phyloP scores from a whole-genome alignment of 2,329 filamentous ascomycete species.

The Zymoseptoria ardabiliae region DNA sequence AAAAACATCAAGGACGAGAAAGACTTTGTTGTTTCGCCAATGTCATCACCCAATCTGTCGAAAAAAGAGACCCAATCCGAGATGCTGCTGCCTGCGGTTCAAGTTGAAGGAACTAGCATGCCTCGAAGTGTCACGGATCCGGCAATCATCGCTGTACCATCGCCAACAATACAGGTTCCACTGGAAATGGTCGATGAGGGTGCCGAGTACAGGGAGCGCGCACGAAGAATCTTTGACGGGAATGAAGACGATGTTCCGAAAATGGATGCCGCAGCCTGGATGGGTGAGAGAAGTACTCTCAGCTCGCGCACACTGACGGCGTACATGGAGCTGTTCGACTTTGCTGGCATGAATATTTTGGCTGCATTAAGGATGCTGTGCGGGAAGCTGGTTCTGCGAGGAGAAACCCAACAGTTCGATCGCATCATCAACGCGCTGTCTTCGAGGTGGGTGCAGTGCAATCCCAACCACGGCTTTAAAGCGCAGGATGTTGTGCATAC shows the following conservation, averaged over 20 bases:
- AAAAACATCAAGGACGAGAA: too few species aligned
- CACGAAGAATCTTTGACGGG: constrained; percentile 75
- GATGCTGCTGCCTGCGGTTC: constrained; percentile 31
- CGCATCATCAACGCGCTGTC: constrained; percentile 87
- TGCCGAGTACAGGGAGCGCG: constrained; percentile 67
- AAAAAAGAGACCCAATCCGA: constrained; percentile 12
- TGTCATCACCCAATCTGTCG: constrained; percentile 1
- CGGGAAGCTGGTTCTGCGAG: constrained; percentile 70
- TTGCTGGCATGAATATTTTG: constrained; percentile 72
- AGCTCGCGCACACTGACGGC: constrained; percentile 55
- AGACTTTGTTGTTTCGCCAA: constrained; percentile 1
- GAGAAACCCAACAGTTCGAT: constrained; percentile 94
- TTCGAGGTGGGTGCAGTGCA: constrained; percentile 86
- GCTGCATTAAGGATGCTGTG: constrained; percentile 73
- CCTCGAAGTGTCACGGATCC: constrained; percentile 29
- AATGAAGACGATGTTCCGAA: constrained; percentile 74
- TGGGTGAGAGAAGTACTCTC: constrained; percentile 61
- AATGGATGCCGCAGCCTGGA: constrained; percentile 75
- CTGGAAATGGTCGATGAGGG: constrained; percentile 18
- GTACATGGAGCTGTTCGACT: constrained; percentile 92
- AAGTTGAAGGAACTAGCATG: constrained; percentile 40
- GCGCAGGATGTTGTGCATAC: constrained; percentile 90
- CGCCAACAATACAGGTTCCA: constrained; percentile 9
- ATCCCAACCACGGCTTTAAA: constrained; percentile 88
- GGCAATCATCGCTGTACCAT: constrained; percentile 5